These are phyloP conservation scores for Dendrocalamus sinicus DNA, from an alignment of 176 grass and related monocot species.

Conservation along the genomic window DNA sequence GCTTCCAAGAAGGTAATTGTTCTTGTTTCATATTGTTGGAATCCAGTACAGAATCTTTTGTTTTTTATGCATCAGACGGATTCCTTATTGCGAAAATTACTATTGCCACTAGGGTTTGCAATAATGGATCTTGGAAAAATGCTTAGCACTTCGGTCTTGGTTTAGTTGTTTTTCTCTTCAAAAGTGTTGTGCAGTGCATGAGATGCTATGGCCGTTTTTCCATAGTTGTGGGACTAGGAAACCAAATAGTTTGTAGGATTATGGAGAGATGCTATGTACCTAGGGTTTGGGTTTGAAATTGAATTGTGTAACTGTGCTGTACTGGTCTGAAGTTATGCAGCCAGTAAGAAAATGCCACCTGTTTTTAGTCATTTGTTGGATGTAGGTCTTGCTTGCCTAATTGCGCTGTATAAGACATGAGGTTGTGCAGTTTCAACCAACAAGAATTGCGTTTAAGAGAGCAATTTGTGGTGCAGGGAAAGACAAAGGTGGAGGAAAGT, in stretches of 20 bases:
- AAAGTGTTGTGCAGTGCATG: not conserved
- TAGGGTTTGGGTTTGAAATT: not conserved
- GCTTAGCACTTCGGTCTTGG: not conserved
- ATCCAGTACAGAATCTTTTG: not conserved
- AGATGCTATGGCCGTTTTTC: not conserved
- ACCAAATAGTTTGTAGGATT: not conserved
- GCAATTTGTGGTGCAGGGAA: constrained; percentile 59
- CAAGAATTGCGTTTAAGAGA: not conserved
- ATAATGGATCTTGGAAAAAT: constrained; percentile 4
- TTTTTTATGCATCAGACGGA: not conserved
- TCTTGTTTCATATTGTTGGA: not conserved
- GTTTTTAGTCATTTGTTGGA: not conserved
- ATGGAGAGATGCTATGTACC: not conserved
- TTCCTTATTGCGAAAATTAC: not conserved
- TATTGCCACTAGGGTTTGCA: not conserved
- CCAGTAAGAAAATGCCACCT: not conserved
- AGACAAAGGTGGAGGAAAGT: constrained; percentile 85
- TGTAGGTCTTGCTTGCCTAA: not conserved
- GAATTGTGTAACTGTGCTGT: not conserved
- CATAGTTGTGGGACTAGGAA: not conserved
- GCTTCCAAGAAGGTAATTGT: constrained; percentile 68
- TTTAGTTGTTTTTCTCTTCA: not conserved
- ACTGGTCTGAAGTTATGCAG: not conserved
- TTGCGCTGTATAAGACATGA: not conserved
- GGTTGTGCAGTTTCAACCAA: not conserved